A percentile compares a stretch with the other conserved stretches of the same genome.
These are phyloP conservation scores for Ostreobium quekettii DNA, from an alignment of 139 green algal genomes.

Conservation along the genomic window DNA sequence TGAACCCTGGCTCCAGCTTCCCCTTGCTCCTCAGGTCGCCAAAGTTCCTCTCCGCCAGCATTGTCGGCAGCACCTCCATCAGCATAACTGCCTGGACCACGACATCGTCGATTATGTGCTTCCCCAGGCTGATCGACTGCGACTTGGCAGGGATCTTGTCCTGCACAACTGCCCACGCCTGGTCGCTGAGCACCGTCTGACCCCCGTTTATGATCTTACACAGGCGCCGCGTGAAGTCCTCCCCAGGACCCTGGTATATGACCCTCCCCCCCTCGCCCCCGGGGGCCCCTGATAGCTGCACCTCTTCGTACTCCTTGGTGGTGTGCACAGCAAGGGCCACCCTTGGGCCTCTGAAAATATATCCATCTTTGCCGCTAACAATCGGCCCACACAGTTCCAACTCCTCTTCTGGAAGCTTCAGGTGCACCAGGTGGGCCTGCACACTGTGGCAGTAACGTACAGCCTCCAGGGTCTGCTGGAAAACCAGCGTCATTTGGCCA, in stretches of 20 bases:
- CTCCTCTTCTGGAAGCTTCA: neutral
- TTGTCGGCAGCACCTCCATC: constrained; percentile 36
- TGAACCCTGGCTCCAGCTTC: constrained; percentile 63
- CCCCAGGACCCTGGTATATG: constrained; percentile 42
- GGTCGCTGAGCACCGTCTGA: constrained; percentile 62
- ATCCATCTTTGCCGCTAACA: no score
- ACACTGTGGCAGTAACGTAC: constrained; percentile 62
- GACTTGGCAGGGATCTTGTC: constrained; percentile 39
- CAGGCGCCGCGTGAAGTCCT: constrained; percentile 38
- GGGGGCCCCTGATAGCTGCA: neutral
- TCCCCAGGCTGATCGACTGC: constrained; percentile 58
- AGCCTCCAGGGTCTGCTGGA: constrained; percentile 40
- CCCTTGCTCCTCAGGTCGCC: neutral
- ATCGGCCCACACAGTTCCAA: neutral
- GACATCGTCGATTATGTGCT: constrained; percentile 39
- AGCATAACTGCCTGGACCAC: constrained; percentile 43
- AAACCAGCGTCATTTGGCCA: constrained; percentile 1
- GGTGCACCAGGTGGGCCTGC: constrained; percentile 38
- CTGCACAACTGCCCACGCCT: constrained; percentile 61
- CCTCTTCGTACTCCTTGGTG: neutral
- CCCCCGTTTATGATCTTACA: constrained; percentile 40
- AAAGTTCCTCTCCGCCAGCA: constrained; percentile 17
- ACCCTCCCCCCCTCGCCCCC: neutral
- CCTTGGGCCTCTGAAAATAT: constrained; percentile 12
- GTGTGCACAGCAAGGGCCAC: constrained; percentile 5